Evolutionary conservation across 495 filamentous ascomycete genomes (phyloP).

Genomic region (Chlorociboria aeruginascens): DNA sequence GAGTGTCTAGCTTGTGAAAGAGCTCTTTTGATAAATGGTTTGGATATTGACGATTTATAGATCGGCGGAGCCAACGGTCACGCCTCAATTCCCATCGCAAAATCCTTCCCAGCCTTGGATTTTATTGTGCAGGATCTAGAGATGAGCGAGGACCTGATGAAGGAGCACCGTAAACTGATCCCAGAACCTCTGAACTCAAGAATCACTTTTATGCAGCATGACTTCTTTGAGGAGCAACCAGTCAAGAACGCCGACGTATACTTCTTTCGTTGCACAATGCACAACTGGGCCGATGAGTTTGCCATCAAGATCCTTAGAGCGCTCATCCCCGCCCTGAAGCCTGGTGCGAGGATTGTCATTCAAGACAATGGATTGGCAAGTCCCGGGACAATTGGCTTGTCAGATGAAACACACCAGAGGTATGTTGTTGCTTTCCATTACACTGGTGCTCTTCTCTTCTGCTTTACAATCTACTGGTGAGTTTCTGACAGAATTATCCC

Average conservation of each 20-base stretch:
- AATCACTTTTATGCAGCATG: slow-evolving; percentile 32
- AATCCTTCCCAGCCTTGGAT: slow-evolving; percentile 17
- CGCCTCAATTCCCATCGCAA: slow-evolving; percentile 19
- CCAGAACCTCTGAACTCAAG: slow-evolving; percentile 18
- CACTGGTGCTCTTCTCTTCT: too few species aligned
- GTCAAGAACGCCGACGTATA: slow-evolving; percentile 39
- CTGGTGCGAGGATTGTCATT: slow-evolving; percentile 30
- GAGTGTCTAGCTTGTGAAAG: not conserved
- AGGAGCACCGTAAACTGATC: slow-evolving; percentile 6
- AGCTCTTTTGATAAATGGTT: too few species aligned
- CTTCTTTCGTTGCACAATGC: slow-evolving; percentile 40
- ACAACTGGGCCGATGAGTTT: slow-evolving; percentile 37
- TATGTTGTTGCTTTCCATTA: not conserved
- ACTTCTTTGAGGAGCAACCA: slow-evolving; percentile 38
- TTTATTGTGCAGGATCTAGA: slow-evolving; percentile 28
- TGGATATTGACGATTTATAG: not conserved
- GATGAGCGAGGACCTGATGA: slow-evolving; percentile 19
- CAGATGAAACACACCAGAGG: slow-evolving; percentile 16
- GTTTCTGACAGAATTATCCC: too few species aligned
- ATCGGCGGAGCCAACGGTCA: slow-evolving; percentile 24
- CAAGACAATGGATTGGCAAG: slow-evolving; percentile 31
- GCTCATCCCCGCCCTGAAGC: slow-evolving; percentile 29
- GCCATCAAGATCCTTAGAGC: slow-evolving; percentile 29
- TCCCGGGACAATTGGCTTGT: slow-evolving; percentile 9
- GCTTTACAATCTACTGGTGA: too few species aligned